phyloP scores from a whole-genome alignment of 1,284 basidiomycete species.

The Cryptococcus hybrid region DNA sequence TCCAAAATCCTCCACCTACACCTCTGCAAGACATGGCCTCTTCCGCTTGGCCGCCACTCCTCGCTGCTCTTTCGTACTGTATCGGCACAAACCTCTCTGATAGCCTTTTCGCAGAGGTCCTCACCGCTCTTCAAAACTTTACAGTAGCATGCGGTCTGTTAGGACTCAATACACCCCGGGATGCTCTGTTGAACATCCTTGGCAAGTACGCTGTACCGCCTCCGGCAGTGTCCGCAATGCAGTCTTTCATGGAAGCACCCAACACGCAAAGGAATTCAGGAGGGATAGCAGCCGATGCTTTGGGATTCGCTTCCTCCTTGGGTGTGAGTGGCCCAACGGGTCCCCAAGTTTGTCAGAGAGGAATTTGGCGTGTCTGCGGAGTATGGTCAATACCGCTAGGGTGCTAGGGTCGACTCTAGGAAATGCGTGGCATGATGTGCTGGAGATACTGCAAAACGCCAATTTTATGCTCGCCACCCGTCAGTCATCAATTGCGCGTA shows the following conservation, averaged over 20 bases:
- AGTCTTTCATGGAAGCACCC: slow-evolving; percentile 61
- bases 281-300: slow-evolving; percentile 63
- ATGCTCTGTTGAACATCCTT: slow-evolving; percentile 84
- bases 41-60: slow-evolving; percentile 81
- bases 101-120: slow-evolving; percentile 65
- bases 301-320: slow-evolving; percentile 56
- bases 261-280: slow-evolving; percentile 47
- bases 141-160: slow-evolving; percentile 89
- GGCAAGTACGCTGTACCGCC: slow-evolving; percentile 85
- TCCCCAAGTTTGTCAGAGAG: slow-evolving; percentile 78
- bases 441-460: slow-evolving; percentile 88
- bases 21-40: slow-evolving; percentile 75
- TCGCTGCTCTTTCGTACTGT: slow-evolving; percentile 84
- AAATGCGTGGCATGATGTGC: slow-evolving; percentile 83
- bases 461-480: slow-evolving; percentile 78
- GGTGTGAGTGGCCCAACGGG: slow-evolving; percentile 35
- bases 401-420: slow-evolving; percentile 82
- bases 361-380: slow-evolving; percentile 86
- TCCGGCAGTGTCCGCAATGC: slow-evolving; percentile 77
- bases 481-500: slow-evolving; percentile 13
- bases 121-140: slow-evolving; percentile 75
- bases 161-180: slow-evolving; percentile 77
- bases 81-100: slow-evolving; percentile 81
- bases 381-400: slow-evolving; percentile 72
- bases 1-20: slow-evolving; percentile 59